These are phyloP conservation scores for Pinus tabuliformis DNA, from an alignment of 75 land plant genomes.

Conservation along the genomic window DNA sequence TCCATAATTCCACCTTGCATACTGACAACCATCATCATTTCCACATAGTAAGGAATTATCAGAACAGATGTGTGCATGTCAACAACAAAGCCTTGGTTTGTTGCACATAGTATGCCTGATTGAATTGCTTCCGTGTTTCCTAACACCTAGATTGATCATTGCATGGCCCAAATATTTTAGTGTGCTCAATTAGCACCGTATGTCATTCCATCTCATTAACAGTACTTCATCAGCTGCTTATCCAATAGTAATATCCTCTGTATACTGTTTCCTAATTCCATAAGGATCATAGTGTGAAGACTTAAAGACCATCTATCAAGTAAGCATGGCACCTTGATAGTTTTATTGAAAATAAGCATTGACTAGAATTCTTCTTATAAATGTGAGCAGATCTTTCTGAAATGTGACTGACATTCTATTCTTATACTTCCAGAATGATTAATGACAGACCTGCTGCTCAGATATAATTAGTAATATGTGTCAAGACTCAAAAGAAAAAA, in stretches of 20 bases:
- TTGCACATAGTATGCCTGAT: slow-evolving; percentile 84
- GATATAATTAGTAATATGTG: no score
- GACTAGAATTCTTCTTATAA: no score
- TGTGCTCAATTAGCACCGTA: slow-evolving; percentile 84
- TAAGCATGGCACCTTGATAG: no score
- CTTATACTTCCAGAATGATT: no score
- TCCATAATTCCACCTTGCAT: slow-evolving; percentile 27
- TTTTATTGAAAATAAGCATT: no score
- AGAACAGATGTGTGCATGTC: slow-evolving; percentile 91
- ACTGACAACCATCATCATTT: slow-evolving; percentile 83
- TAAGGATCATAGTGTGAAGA: no score
- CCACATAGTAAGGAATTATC: slow-evolving; percentile 89
- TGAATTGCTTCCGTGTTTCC: slow-evolving; percentile 91
- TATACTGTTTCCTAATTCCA: slow-evolving; percentile 60
- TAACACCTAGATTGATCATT: slow-evolving; percentile 65
- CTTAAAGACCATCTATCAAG: no score
- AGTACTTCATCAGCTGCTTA: slow-evolving; percentile 92
- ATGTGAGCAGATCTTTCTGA: no score
- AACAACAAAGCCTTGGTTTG: slow-evolving; percentile 82
- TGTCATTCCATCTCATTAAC: slow-evolving; percentile 88
- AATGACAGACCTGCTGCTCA: no score
- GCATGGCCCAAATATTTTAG: slow-evolving; percentile 59
- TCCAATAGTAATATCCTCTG: slow-evolving; percentile 76
- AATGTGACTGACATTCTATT: no score
- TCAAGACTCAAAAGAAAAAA: no score